Evolutionary conservation across 73 alveolate species (phyloP).

Genomic region (Paramecium bursaria): DNA sequence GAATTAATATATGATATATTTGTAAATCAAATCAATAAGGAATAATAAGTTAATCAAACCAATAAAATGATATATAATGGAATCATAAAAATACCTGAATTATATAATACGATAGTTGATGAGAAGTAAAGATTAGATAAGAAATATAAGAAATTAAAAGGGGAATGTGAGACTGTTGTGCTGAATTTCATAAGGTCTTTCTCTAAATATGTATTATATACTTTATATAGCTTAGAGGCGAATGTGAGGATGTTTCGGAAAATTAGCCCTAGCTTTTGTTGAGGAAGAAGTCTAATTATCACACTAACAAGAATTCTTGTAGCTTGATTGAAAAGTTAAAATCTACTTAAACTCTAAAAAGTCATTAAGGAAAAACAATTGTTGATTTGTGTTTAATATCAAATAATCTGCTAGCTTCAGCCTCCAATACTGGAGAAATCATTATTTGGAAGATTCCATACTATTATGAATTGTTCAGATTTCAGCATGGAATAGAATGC

Average conservation of each 20-base stretch:
- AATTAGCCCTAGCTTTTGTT: neutral
- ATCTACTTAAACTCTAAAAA: neutral
- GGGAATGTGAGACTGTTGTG: no score
- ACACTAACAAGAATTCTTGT: neutral
- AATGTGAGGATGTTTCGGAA: neutral
- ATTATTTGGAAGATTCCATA: constrained; percentile 49
- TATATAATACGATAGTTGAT: neutral
- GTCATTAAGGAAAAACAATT: neutral
- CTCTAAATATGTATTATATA: constrained; percentile 1
- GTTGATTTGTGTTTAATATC: constrained; percentile 28
- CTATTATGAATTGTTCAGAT: neutral
- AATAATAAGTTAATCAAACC: neutral
- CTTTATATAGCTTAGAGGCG: neutral
- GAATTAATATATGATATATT: constrained; percentile 22
- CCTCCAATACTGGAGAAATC: constrained; percentile 11
- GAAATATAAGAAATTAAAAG: no score
- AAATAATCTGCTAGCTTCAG: constrained; percentile 11
- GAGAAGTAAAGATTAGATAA: no score
- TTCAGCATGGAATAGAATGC: constrained; percentile 54
- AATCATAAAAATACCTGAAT: neutral
- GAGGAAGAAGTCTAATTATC: constrained; percentile 4
- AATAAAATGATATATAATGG: neutral
- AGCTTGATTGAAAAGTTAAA: constrained; percentile 14
- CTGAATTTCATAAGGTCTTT: constrained; percentile 20
- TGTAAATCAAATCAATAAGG: neutral